A percentile compares a stretch with the other conserved stretches of the same genome.
phyloP scores from a whole-genome alignment of 1,284 basidiomycete genomes.

The Naganishia sp. region DNA sequence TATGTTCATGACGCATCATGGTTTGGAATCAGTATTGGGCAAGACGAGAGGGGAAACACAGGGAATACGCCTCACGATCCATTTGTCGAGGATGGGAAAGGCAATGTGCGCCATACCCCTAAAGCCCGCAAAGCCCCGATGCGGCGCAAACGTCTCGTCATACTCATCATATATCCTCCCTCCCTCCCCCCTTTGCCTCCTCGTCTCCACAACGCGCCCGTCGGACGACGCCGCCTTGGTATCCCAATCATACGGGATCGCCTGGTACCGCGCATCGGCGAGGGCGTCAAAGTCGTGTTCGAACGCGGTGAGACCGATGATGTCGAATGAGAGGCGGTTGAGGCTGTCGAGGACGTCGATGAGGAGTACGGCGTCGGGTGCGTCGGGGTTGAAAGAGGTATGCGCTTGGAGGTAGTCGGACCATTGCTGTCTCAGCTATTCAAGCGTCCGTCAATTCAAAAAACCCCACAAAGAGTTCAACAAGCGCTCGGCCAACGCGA shows the following conservation, averaged over 20 bases:
- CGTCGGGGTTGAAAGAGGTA: conserved; percentile 23
- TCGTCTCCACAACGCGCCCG: background rate
- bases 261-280: conserved; percentile 29
- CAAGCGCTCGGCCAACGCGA: background rate
- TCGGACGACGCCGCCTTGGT: background rate
- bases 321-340: conserved; percentile 38
- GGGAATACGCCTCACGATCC: conserved; percentile 35
- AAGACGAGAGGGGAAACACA: background rate
- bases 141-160: conserved; percentile 38
- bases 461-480: too few species aligned
- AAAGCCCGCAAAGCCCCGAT: conserved; percentile 29
- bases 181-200: conserved; percentile 28
- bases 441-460: too few species aligned
- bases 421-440: conserved; percentile 1
- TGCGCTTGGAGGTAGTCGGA: conserved; percentile 1
- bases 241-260: background rate
- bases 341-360: conserved; percentile 37
- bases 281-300: conserved; percentile 36
- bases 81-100: conserved; percentile 35
- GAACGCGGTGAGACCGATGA: conserved; percentile 39
- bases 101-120: conserved; percentile 33
- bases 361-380: conserved; percentile 8
- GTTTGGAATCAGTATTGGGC: conserved; percentile 7
- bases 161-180: conserved; percentile 37
- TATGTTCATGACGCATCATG: background rate